These are phyloP conservation scores for Lepidium didymum DNA, from an alignment of 345 rosid species.

Conservation along the genomic window DNA sequence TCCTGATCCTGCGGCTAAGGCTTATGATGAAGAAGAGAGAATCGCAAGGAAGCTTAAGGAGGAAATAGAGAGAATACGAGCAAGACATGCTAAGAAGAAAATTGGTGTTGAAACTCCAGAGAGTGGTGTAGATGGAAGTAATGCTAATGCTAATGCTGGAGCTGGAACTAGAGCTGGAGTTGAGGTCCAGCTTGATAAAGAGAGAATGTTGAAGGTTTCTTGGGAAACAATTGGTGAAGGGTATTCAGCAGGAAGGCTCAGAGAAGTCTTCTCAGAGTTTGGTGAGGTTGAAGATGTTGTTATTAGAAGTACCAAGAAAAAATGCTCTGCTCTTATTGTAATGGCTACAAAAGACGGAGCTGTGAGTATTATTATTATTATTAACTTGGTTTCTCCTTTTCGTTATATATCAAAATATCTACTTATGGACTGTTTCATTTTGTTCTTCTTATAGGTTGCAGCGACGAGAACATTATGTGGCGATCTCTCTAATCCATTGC, in stretches of 20 bases:
- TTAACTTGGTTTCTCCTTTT: neutral
- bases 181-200: conserved; percentile 44
- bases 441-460: conserved; percentile 42
- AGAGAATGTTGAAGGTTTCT: conserved; percentile 63
- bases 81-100: conserved; percentile 43
- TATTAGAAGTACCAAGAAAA: conserved; percentile 62
- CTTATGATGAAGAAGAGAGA: conserved; percentile 57
- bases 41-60: conserved; percentile 64
- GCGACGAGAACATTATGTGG: conserved; percentile 62
- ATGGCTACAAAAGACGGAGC: conserved; percentile 74
- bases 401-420: neutral
- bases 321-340: conserved; percentile 70
- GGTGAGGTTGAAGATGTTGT: conserved; percentile 82
- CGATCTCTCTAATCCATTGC: conserved; percentile 61
- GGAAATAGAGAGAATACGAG: conserved; percentile 67
- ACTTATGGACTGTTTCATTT: neutral
- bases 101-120: conserved; percentile 23
- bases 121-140: conserved; percentile 22
- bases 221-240: conserved; percentile 72
- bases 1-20: conserved; percentile 36
- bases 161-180: conserved; percentile 3
- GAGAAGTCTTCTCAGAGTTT: conserved; percentile 60
- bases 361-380: conserved; percentile 32
- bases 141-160: neutral
- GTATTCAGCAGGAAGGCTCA: conserved; percentile 53